These are phyloP conservation scores for Penicillium arizonense DNA, from an alignment of 495 filamentous ascomycete genomes.

Conservation along the genomic window DNA sequence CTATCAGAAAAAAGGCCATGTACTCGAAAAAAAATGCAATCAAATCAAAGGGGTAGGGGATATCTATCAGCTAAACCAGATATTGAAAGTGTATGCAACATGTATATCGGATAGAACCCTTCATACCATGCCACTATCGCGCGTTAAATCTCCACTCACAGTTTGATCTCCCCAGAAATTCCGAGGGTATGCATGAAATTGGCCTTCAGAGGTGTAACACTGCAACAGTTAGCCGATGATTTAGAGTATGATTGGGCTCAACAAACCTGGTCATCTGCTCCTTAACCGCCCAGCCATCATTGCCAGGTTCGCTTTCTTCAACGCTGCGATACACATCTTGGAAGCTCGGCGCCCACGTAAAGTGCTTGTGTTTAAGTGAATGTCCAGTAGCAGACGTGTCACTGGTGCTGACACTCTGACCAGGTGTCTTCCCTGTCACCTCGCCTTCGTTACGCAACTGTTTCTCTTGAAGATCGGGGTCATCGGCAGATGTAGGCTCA, in stretches of 20 bases:
- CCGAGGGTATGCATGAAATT: conserved; percentile 84
- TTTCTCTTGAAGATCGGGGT: conserved; percentile 56
- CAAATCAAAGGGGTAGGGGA: conserved; percentile 17
- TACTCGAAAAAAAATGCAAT: conserved; percentile 4
- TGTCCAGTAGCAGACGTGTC: conserved; percentile 14
- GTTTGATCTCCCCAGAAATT: conserved; percentile 73
- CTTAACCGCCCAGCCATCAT: conserved; percentile 92
- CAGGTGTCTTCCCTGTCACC: conserved; percentile 33
- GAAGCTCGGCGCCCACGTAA: conserved; percentile 90
- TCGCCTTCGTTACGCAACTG: conserved; percentile 59
- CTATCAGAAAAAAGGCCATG: conserved; percentile 34
- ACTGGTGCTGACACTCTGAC: conserved; percentile 1
- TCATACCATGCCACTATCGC: conserved; percentile 13
- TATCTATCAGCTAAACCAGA: conserved; percentile 31
- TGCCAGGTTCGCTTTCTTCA: conserved; percentile 74
- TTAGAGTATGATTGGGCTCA: not conserved
- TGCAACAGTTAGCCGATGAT: conserved; percentile 33
- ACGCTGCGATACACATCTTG: conserved; percentile 82
- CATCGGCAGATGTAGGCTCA: conserved; percentile 39
- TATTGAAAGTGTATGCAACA: conserved; percentile 27
- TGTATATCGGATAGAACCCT: conserved; percentile 25
- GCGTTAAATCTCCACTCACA: conserved; percentile 68
- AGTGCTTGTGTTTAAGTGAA: conserved; percentile 73
- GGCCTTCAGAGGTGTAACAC: conserved; percentile 85
- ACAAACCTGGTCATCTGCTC: conserved; percentile 84